Percentiles rank a stretch among this genome's conserved stretches.
phyloP scores from a whole-genome alignment of 495 filamentous ascomycete species.

The Neurospora sp. region DNA sequence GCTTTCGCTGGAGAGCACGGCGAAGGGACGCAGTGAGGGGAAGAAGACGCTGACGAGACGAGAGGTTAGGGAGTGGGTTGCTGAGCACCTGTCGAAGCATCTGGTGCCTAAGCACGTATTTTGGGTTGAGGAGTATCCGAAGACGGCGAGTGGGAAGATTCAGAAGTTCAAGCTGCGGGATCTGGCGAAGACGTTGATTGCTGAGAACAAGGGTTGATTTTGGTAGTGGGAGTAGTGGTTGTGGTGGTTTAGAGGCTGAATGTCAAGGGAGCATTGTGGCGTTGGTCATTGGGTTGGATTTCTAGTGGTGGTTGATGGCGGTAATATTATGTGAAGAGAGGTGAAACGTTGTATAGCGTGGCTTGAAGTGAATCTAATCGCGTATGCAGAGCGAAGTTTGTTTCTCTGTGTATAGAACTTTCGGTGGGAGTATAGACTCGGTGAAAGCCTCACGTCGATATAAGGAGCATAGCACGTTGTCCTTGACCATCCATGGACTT shows the following conservation, averaged over 20 bases:
- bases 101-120: slow-evolving; percentile 85
- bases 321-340: neutral
- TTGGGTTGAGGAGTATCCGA: slow-evolving; percentile 72
- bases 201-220: neutral
- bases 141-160: slow-evolving; percentile 95
- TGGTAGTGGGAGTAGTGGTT: neutral
- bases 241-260: neutral
- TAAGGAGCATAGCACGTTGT: neutral
- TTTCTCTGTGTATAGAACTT: neutral
- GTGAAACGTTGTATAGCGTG: neutral
- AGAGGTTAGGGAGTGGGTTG: slow-evolving; percentile 63
- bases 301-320: neutral
- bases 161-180: slow-evolving; percentile 87
- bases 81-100: slow-evolving; percentile 60
- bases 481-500: neutral
- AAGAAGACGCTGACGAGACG: slow-evolving; percentile 35
- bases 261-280: neutral
- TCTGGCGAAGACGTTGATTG: slow-evolving; percentile 22
- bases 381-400: neutral
- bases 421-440: no score
- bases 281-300: neutral
- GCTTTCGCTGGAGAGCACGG: neutral
- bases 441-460: neutral
- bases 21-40: slow-evolving; percentile 1
- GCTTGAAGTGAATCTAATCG: neutral